Evolutionary conservation across 768 basidiomycete genomes (phyloP).

Genomic region (Boletus edulis): DNA sequence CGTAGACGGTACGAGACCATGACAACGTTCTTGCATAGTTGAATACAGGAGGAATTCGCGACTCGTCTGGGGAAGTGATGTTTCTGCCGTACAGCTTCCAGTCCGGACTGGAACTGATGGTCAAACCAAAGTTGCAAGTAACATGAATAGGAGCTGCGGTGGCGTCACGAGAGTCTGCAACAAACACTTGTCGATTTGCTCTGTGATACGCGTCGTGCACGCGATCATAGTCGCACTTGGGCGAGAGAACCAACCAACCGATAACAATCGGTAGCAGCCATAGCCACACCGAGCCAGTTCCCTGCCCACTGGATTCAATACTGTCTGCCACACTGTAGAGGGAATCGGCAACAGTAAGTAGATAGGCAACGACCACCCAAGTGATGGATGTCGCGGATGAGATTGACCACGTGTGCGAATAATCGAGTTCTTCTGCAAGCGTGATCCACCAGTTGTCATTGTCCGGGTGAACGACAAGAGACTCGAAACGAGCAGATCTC

Average conservation of each 20-base stretch:
- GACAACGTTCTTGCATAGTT: slow-evolving; percentile 23
- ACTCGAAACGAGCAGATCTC: slow-evolving; percentile 31
- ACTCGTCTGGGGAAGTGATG: slow-evolving; percentile 23
- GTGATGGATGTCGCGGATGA: slow-evolving; percentile 38
- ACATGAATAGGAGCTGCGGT: neutral
- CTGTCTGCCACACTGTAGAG: slow-evolving; percentile 12
- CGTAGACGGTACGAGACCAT: slow-evolving; percentile 19
- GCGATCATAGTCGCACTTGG: slow-evolving; percentile 36
- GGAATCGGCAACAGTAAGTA: slow-evolving; percentile 18
- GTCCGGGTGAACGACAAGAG: slow-evolving; percentile 40
- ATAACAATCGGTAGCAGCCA: slow-evolving; percentile 43
- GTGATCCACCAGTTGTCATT: slow-evolving; percentile 44
- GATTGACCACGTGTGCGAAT: slow-evolving; percentile 40
- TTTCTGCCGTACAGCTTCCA: neutral
- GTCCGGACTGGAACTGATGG: slow-evolving; percentile 10
- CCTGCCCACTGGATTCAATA: slow-evolving; percentile 36
- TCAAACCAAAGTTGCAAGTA: slow-evolving; percentile 11
- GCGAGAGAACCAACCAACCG: slow-evolving; percentile 41
- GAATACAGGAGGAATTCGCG: slow-evolving; percentile 22
- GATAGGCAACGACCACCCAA: slow-evolving; percentile 46
- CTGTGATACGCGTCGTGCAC: slow-evolving; percentile 20
- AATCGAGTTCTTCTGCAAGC: slow-evolving; percentile 33
- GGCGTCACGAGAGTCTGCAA: neutral
- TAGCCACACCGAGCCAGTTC: slow-evolving; percentile 40
- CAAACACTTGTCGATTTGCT: slow-evolving; percentile 10